A percentile compares a stretch with the other conserved stretches of the same genome.
Evolutionary conservation across 1,284 basidiomycete species (phyloP).

Genomic region (Sphagnurus paluster): DNA sequence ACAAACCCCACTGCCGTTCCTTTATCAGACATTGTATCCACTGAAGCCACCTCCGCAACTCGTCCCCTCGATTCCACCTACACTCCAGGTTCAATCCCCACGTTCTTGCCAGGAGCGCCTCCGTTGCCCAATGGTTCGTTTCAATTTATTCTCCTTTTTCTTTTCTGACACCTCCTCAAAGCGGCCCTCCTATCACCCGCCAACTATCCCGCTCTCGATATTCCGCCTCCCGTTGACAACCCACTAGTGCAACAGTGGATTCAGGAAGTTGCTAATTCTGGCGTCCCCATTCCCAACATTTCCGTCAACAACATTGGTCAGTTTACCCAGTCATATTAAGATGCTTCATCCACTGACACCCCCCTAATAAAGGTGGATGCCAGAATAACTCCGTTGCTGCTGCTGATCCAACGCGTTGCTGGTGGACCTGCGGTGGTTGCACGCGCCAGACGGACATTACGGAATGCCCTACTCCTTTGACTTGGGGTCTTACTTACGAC

Average conservation of each 20-base stretch:
- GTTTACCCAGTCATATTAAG: slow-evolving; percentile 15
- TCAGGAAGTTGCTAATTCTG: slow-evolving; percentile 53
- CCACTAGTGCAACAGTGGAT: slow-evolving; percentile 76
- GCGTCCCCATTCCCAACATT: slow-evolving; percentile 56
- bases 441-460: slow-evolving; percentile 67
- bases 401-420: slow-evolving; percentile 60
- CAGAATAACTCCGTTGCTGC: slow-evolving; percentile 60
- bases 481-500: slow-evolving; percentile 75
- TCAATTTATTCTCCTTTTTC: slow-evolving; percentile 9
- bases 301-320: slow-evolving; percentile 46
- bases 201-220: slow-evolving; percentile 75
- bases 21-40: slow-evolving; percentile 22
- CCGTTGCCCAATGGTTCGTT: slow-evolving; percentile 39
- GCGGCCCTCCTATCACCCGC: slow-evolving; percentile 40
- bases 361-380: slow-evolving; percentile 52
- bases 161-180: slow-evolving; percentile 22
- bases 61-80: slow-evolving; percentile 30
- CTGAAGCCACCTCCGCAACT: slow-evolving; percentile 18
- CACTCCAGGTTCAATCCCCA: slow-evolving; percentile 36
- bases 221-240: slow-evolving; percentile 65
- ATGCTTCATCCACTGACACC: slow-evolving; percentile 2
- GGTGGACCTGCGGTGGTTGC: slow-evolving; percentile 89
- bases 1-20: slow-evolving; percentile 47
- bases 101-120: slow-evolving; percentile 39
- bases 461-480: slow-evolving; percentile 68